These are phyloP conservation scores for Backusella morwellensis DNA, from an alignment of 192 early-diverging fungal species.

Conservation along the genomic window DNA sequence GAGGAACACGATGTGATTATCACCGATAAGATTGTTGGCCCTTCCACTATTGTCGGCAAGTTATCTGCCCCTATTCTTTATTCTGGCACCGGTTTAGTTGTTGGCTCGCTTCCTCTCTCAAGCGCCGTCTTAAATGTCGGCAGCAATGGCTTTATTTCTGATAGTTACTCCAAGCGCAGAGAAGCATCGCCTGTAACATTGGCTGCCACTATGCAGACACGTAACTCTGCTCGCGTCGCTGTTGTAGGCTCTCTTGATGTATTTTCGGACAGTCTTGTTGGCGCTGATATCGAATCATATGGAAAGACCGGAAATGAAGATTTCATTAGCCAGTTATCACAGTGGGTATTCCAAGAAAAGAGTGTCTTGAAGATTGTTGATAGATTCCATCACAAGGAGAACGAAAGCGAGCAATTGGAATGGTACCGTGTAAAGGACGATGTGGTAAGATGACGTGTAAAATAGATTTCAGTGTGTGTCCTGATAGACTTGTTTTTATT, in stretches of 20 bases:
- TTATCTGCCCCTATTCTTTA: constrained; percentile 59
- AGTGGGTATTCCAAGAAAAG: constrained; percentile 95
- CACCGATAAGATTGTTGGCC: constrained; percentile 43
- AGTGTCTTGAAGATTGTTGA: constrained; percentile 75
- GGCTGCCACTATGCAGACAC: constrained; percentile 84
- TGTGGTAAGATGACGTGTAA: constrained; percentile 52
- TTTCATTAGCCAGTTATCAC: constrained; percentile 71
- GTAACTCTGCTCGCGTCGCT: constrained; percentile 83
- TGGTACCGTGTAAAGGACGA: constrained; percentile 94
- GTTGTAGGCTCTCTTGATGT: constrained; percentile 82
- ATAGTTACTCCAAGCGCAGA: constrained; percentile 39
- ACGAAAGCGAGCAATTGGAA: constrained; percentile 62
- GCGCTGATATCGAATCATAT: constrained; percentile 19
- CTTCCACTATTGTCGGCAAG: constrained; percentile 41
- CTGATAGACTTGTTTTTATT: not conserved
- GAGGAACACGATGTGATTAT: constrained; percentile 54
- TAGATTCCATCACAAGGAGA: constrained; percentile 62
- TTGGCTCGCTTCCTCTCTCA: constrained; percentile 63
- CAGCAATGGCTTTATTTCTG: constrained; percentile 67
- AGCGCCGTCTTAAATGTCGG: constrained; percentile 54
- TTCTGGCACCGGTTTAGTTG: constrained; percentile 75
- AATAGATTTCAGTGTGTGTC: not conserved
- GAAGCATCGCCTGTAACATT: constrained; percentile 57
- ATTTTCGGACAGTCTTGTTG: constrained; percentile 63
- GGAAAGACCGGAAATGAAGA: constrained; percentile 61